A percentile compares a stretch with the other conserved stretches of the same genome.
Conservation (phyloP, 768 basidiomycete species). For the Daedaleopsis sinensis region DNA sequence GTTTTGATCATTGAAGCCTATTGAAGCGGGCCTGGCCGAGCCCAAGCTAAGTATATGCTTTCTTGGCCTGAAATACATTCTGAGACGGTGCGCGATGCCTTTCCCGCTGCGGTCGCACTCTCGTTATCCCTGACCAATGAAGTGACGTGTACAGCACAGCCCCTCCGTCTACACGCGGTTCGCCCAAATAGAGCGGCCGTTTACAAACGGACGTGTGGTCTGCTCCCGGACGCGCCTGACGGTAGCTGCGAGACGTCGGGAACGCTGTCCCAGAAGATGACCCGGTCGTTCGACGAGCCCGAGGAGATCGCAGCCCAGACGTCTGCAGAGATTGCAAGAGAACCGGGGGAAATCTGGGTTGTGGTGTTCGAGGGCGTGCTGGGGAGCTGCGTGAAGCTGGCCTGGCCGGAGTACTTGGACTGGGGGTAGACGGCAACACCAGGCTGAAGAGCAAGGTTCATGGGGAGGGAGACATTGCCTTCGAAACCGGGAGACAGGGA, state of each 20-base stretch:
- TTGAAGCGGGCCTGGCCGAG: no score
- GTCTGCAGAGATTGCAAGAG: slow-evolving; percentile 69
- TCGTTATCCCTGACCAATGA: no score
- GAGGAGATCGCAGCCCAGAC: slow-evolving; percentile 69
- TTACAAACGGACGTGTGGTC: no score
- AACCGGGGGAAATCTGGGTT: slow-evolving; percentile 48
- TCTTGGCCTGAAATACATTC: no score
- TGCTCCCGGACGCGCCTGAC: slow-evolving; percentile 43
- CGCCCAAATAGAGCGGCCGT: no score
- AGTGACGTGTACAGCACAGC: no score
- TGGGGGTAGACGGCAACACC: slow-evolving; percentile 70
- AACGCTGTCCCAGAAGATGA: slow-evolving; percentile 79
- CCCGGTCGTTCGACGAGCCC: slow-evolving; percentile 52
- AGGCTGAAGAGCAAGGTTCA: slow-evolving; percentile 65
- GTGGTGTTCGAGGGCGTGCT: slow-evolving; percentile 37
- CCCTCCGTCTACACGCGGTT: no score
- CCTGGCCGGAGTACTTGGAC: slow-evolving; percentile 65
- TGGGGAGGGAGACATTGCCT: slow-evolving; percentile 59
- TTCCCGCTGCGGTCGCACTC: no score
- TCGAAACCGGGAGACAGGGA: slow-evolving; percentile 68
- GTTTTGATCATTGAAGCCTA: no score
- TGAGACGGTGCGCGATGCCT: no score
- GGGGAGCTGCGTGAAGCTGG: no score
- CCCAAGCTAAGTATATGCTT: no score
- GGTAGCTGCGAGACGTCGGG: slow-evolving; percentile 77